phyloP scores from a whole-genome alignment of 306 rosid genomes.

The barrel medic (Medicago truncatula) region MtrunA17r5.0-ANR NC_053049.1:48245501-48246000 shows the following conservation, averaged over 20 bases:
- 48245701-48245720: conserved; percentile 98
- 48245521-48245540: neutral
- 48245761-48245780: conserved; percentile 94
- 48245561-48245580: conserved; percentile 25
- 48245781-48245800: conserved; percentile 56
- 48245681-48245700: conserved; percentile 77
- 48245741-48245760: conserved; percentile 97
- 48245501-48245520: conserved; percentile 7
- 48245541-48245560: conserved; percentile 19
- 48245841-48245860: conserved; percentile 8
- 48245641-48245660: conserved; percentile 32
- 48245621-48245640: conserved; percentile 3
- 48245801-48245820: conserved; percentile 32
- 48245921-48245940: conserved; percentile 89
- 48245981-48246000: conserved; percentile 73
- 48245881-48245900: conserved; percentile 84
- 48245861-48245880: conserved; percentile 70
- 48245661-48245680: conserved; percentile 32
- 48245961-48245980: conserved; percentile 87
- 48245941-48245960: conserved; percentile 83
- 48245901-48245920: conserved; percentile 84
- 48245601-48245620: conserved; percentile 1
- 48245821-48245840: conserved; percentile 15
- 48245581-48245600: conserved; percentile 19
- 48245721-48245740: conserved; percentile 98